Evolutionary conservation across 352 stramenopile genomes (phyloP), one percentile per base, ranked within the genome.

Genomic region (Peronospora farinosa): DNA sequence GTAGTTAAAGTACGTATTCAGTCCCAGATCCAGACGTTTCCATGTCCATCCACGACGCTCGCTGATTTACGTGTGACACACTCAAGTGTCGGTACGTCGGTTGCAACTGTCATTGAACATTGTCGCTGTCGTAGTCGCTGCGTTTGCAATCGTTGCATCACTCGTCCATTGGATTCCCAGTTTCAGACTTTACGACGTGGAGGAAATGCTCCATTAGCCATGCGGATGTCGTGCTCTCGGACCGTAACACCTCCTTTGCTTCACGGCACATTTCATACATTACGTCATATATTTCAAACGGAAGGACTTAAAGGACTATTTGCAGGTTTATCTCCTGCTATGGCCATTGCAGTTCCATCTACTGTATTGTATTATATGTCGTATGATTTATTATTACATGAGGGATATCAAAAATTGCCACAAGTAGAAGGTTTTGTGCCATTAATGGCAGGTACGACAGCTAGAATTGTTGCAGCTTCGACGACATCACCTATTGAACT

Each of bases 291-390:
- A n/a, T 74, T 88, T 38, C 58, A 66, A 23, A 88, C 77, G 0
- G 87, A 96, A 54, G 87, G 86, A 13, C 30, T 89, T 1, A 21
- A 40, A 12, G 82, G 74, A 0, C 62, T 96, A n/a, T 98, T 95
- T 57, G 72, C 79, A 3, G 93, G 93, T 0, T 65, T 98, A 9
- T 73, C 70, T 5, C 92, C 95, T 6, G 96, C 91, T 9, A 78
- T 98, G 47, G 57, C 96, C 46, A 97, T 97, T 70, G 86, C 87
- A 1, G 74, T 98, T 10, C 93, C 95, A 0, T 97, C 92, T 38
- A 97, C 92, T 3, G 88, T 96, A 41, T 57, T 98, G 16, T 98
- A 98, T 64, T 98, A 97, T 66, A 84, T 95, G 11, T 86, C 84
- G 16, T 98, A 98, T 68, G 95, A 98, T 55, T 51, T 88, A 13